Percentiles rank a stretch among this genome's conserved stretches.
Evolutionary conservation across 208 protist species (phyloP).

Genomic region (Borovskyia barvae): DNA sequence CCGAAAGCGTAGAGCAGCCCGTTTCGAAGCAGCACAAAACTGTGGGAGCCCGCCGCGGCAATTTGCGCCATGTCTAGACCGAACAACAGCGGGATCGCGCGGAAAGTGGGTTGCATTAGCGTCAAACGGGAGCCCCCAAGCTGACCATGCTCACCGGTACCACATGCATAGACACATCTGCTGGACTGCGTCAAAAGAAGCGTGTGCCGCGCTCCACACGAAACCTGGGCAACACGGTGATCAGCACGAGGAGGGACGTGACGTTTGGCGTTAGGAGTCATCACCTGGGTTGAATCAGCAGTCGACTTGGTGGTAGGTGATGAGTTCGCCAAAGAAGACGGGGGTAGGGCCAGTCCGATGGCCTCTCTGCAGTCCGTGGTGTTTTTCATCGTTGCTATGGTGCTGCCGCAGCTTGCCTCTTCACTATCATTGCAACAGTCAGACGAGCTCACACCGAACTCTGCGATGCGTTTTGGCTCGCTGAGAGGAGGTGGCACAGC

Average conservation of each 20-base stretch:
- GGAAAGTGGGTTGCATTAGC: slow-evolving; percentile 59
- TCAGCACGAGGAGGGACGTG: slow-evolving; percentile 15
- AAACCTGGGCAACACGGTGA: slow-evolving; percentile 40
- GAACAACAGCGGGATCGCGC: slow-evolving; percentile 71
- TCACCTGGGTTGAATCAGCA: too few relatives aligned
- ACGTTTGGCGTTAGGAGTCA: background rate
- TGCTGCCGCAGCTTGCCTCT: too few relatives aligned
- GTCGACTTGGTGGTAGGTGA: background rate
- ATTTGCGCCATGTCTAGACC: slow-evolving; percentile 64
- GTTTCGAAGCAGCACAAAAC: slow-evolving; percentile 72
- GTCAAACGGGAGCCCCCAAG: slow-evolving; percentile 45
- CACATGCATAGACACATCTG: slow-evolving; percentile 65
- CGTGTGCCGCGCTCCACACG: slow-evolving; percentile 73
- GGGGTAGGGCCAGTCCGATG: slow-evolving; percentile 4
- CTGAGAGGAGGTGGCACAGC: slow-evolving; percentile 24
- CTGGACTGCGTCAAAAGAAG: slow-evolving; percentile 51
- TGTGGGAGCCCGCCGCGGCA: slow-evolving; percentile 64
- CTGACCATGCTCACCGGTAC: slow-evolving; percentile 65
- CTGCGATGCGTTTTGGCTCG: slow-evolving; percentile 28
- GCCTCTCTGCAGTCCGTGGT: slow-evolving; percentile 1
- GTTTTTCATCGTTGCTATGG: background rate
- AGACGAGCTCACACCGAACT: slow-evolving; percentile 25
- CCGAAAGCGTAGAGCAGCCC: slow-evolving; percentile 79
- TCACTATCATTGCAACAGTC: background rate
- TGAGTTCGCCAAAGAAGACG: background rate